Evolutionary conservation across 139 green algal species (phyloP), one percentile per base, ranked within the genome.

Genomic region (Edaphochlamys debaryana): DNA sequence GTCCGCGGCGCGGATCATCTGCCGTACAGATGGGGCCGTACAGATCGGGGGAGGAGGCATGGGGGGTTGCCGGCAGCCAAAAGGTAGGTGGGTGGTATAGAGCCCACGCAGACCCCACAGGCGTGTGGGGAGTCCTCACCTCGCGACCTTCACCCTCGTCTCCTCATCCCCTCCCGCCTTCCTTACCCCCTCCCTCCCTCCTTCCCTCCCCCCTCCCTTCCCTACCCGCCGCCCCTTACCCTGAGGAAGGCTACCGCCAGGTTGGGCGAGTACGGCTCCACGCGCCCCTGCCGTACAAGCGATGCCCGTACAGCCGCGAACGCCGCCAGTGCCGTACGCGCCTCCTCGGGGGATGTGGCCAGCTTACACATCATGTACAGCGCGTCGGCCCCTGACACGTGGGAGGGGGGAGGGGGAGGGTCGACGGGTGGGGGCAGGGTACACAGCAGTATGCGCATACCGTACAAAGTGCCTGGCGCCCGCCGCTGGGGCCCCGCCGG

Each of bases 291-390:
- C 41, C 76, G 67, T 42, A 80, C 36, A 17, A 75, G 56, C 15
- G 40, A 73, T n/a, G 84, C 50, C 25, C 84, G 84, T 36, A 88
- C 84, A 6, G 84, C 84, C 27, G 84, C 75, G 32, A 88, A 72
- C 8, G 84, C 84, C 38, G 74, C 64, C 27, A 88, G 42, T 37
- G 52, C 75, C 2, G 64, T 63, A 13, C 76, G 67, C 41, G 84
- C 84, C 36, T 88, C 84, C 23, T 76, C 34, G 1, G 64, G 67
- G 27, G 27, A 77, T 38, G 5, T 52, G 0, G 84, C 75, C 8
- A 88, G 54, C 56, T 77, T 80, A 40, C 70, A 79, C 17, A 85
- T 81, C 84, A 85, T 85, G 67, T 63, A 80, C 13, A 88, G 67
- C 34, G 76, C 41, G 34, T 62, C 68, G 22, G 15, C 50, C 17